Conservation (phyloP, 2,329 filamentous ascomycete genomes). For the Fusarium clavum region DNA sequence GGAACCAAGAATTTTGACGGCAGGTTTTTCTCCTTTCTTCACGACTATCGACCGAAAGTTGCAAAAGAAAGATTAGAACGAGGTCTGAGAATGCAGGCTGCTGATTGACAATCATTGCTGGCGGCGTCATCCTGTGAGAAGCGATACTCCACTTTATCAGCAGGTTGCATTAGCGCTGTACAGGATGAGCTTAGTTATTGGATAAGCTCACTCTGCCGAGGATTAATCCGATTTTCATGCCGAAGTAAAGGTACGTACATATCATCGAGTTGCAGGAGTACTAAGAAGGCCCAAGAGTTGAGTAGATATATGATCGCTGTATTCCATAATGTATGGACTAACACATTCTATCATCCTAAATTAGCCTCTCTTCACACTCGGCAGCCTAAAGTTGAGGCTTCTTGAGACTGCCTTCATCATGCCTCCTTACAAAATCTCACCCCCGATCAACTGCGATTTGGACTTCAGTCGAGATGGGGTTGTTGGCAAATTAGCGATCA, state of each 20-base stretch:
- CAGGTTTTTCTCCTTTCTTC: fast-evolving
- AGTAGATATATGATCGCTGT: fast-evolving
- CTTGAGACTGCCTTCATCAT: not conserved
- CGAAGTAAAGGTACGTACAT: not conserved
- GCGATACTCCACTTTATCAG: constrained; percentile 16
- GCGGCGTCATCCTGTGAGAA: not conserved
- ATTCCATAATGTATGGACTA: too few species aligned
- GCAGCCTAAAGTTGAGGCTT: fast-evolving
- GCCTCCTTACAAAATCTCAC: not conserved
- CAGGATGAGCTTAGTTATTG: not conserved
- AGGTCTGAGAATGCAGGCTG: not conserved
- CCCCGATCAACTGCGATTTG: not conserved
- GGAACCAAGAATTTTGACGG: not conserved
- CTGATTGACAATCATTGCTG: not conserved
- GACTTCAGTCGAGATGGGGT: not conserved
- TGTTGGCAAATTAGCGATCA: not conserved
- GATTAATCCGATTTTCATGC: not conserved
- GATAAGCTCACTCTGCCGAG: fast-evolving
- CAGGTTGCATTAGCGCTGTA: constrained; percentile 26
- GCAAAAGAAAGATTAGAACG: not conserved
- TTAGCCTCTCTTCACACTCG: too few species aligned
- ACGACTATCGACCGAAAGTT: fast-evolving
- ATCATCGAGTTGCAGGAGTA: constrained; percentile 4
- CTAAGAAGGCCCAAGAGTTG: not conserved
- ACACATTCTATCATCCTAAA: too few species aligned